phyloP scores from a whole-genome alignment of 2,329 filamentous ascomycete genomes.

The Fusarium longipes region DNA sequence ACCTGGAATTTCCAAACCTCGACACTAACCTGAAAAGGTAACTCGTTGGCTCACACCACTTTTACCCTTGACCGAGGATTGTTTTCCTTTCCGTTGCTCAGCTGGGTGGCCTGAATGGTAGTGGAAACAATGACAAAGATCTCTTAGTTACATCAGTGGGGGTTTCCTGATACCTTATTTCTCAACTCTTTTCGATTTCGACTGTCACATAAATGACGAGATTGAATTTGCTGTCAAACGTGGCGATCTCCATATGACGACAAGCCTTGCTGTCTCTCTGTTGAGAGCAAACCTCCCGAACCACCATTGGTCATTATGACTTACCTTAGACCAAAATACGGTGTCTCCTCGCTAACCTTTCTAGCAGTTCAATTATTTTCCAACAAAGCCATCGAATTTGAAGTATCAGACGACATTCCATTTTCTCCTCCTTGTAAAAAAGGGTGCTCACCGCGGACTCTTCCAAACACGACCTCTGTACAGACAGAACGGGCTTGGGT shows the following conservation, averaged over 20 bases:
- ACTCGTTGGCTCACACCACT: constrained; percentile 33
- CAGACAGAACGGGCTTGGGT: constrained; percentile 23
- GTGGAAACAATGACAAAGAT: constrained; percentile 38
- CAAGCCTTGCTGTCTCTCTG: background rate
- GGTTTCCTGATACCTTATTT: background rate
- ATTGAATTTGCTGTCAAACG: constrained; percentile 15
- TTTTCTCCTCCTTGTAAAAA: background rate
- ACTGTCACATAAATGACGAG: constrained; percentile 17
- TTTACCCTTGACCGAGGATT: constrained; percentile 8
- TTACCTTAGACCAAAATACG: constrained; percentile 31
- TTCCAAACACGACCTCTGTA: constrained; percentile 2
- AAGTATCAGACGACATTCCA: constrained; percentile 7
- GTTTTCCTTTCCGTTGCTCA: constrained; percentile 21
- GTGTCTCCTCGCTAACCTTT: constrained; percentile 21
- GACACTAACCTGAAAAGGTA: constrained; percentile 31
- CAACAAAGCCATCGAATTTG: background rate
- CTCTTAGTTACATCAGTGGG: constrained; percentile 28
- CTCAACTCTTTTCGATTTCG: background rate
- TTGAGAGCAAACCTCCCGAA: background rate
- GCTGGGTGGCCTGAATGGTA: constrained; percentile 28
- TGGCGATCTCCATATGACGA: constrained; percentile 29
- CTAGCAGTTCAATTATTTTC: background rate
- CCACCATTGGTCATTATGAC: constrained; percentile 2
- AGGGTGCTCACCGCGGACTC: background rate
- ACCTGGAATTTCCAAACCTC: constrained; percentile 39